These are phyloP conservation scores for Chaetomiaceae sp. DNA, from an alignment of 2,329 filamentous ascomycete species.

Conservation along the genomic window DNA sequence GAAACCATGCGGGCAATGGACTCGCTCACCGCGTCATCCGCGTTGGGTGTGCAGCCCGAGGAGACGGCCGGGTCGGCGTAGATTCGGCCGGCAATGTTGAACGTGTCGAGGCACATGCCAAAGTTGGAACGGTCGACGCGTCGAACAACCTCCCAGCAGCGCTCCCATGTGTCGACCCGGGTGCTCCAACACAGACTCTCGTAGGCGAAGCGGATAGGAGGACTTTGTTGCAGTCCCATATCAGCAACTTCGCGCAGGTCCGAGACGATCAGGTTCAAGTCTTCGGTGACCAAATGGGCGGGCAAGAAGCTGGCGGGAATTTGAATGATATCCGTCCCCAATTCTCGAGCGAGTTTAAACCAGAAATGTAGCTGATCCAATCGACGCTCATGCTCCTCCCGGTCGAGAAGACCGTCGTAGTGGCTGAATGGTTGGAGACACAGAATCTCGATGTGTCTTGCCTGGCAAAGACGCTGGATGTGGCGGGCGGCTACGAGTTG, in stretches of 20 bases:
- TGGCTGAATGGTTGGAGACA: conserved; percentile 73
- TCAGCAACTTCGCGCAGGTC: conserved; percentile 66
- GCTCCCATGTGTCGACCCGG: conserved; percentile 66
- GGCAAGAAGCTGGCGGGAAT: conserved; percentile 69
- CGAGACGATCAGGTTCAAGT: conserved; percentile 52
- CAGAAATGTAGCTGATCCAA: conserved; percentile 63
- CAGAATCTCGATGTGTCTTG: conserved; percentile 54
- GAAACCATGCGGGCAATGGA: conserved; percentile 53
- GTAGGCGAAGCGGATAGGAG: conserved; percentile 64
- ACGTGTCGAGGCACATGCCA: conserved; percentile 72
- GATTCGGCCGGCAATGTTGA: conserved; percentile 68
- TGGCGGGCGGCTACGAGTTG: conserved; percentile 52
- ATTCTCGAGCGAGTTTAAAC: conserved; percentile 60
- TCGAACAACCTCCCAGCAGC: conserved; percentile 63
- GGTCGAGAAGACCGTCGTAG: conserved; percentile 69
- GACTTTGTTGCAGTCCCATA: conserved; percentile 53
- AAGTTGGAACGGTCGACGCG: conserved; percentile 66
- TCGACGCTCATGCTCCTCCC: conserved; percentile 51
- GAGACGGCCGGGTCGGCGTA: conserved; percentile 62
- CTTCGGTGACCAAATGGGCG: conserved; percentile 38
- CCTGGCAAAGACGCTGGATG: conserved; percentile 54
- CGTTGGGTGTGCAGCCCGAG: conserved; percentile 49
- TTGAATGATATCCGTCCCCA: conserved; percentile 68
- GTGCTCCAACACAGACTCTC: conserved; percentile 72
- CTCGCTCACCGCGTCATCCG: conserved; percentile 49